Evolutionary conservation across 257 asterid genomes (phyloP), one percentile per base, ranked within the genome.

Genomic region (Gentiana straminea): DNA sequence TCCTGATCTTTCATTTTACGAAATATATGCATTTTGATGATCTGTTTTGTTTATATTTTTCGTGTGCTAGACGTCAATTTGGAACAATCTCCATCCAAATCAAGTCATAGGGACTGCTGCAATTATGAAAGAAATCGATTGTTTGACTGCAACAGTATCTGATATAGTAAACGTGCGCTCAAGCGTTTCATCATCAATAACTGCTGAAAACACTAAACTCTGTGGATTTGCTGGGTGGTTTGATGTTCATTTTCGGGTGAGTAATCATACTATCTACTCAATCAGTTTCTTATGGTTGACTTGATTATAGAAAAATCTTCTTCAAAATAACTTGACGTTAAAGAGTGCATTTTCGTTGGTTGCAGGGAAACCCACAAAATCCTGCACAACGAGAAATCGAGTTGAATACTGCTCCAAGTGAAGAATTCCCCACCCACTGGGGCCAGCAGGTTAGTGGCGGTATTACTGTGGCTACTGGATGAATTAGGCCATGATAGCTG

Each of bases 151-250:
- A 35, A 78, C 84, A 35, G 75, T 88, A 35, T 58, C 78, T 13
- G 99, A 88, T 51, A 73, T 88, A 68, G 72, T 72, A 33, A 58
- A 33, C 46, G 81, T 92, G 62, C 71, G 46, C 48, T 77, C 91
- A 55, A 81, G 78, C 62, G 36, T 79, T 59, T 85, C 86, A n/a
- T 77, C 93, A 49, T 72, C 86, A 55, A 73, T 92, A 67, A 85
- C 84, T 49, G 73, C 74, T 53, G 94, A 85, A 53, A 60, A 61
- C 33, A 61, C 85, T 41, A 79, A 82, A 65, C 70, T 88, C n/a
- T 79, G 89, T 58, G 99, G 97, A n/a, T 80, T 79, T 76, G 88
- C 75, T 67, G 97, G 99, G 69, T 92, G 99, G 99, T 92, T 92
- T 71, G 99, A 92, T 69, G 99, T 92, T 77, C 99, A 88, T 69